Base-by-base conservation (phyloP, 805 yeast genomes). In the Kazachstania viticola region DNA sequence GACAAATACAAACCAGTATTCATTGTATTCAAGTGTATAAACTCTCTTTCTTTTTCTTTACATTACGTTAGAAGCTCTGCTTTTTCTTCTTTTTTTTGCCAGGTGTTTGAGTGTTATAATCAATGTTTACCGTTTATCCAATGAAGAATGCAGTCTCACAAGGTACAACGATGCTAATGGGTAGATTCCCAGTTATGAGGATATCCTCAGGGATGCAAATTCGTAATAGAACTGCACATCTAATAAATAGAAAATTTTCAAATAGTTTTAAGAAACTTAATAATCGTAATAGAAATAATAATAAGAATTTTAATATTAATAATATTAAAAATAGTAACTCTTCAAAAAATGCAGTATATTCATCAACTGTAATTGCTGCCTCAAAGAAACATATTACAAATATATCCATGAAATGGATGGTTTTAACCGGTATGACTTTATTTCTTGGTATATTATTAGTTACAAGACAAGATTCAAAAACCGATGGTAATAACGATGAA, bases 381-480 rank as follows among this genome's bases (percentile, higher is more conserved):
- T 23, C 18, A 22, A 28, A 9, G 28, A 17, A 16, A 19, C 28
- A 8, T 16, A 23, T 19, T 8, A 19, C 17, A 17, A 8, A 9
- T 9, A 17, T 30, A n/a, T 25, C 33, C 27, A 45, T 45, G 35
- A 53, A 49, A 32, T 46, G 54, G 51, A 48, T 41, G 6, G 44
- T 53, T 5, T 21, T 52, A 7, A 48, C 58, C 2, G 46, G 59
- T 34, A 47, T 51, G 16, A 48, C 58, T 4, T 25, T 54, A 21
- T 46, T 48, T 4, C 14, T 52, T 14, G 51, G 56, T 11, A 44
- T 49, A 7, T 40, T 47, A 21, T 24, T 51, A 17, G 41, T 31
- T 9, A 28, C 43, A n/a, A 43, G 41, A 21, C 35, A 39, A 21
- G 36, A 61, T 37, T 67, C 60, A 25, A 32, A 32, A 12, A 45